Base-by-base conservation (phyloP, 2,329 filamentous ascomycete genomes). In the Cercospora sojina region DNA sequence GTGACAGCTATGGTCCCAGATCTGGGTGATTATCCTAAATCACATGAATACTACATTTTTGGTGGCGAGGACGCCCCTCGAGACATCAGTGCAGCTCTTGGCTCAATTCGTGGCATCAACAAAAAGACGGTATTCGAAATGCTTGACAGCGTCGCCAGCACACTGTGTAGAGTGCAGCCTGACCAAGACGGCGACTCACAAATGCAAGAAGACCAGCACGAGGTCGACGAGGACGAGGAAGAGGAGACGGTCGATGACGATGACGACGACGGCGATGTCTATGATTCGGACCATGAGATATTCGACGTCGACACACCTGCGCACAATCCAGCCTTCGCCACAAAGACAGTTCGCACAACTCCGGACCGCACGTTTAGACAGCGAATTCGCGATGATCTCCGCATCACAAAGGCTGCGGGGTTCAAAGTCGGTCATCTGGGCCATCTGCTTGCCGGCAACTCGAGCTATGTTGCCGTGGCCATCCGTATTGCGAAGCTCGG, bases 401-500 rank as follows among this genome's bases (percentile, higher is more conserved):
- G 80, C 43, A 77, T 78, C 23, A 87, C 85, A 2, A 89, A 88
- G 72, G 72, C 80, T 1, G 86, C 88, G 1, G 92, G 92, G 0
- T 91, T 92, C 77, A 89, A 85, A 68, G 82, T 94, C 29, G 91
- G 89, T 2, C 80, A 88, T 32, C 76, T 90, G 10, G 83, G 83
- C 12, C 80, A 83, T 18, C 79, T 87, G 18, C 76, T 83, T 25
- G 75, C 80, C 1, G 79, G 80, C 10, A 83, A 80, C 66, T 81
- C 77, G 27, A 80, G 82, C 61, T 85, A 85, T 67, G 77, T 95
- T 18, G 88, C 87, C 4, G 78, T 95, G 1, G 92, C 92, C 0
- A 85, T 91, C 31, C 87, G 87, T 3, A 85, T 91, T 31, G 81
- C 84, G 3, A 90, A 90, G 71, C 84, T 97, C 1, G 88, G 86